Evolutionary conservation across 1,139 yeast genomes (phyloP), one percentile per base, ranked within the genome.

Genomic region (Debaryomyces udenii): DNA sequence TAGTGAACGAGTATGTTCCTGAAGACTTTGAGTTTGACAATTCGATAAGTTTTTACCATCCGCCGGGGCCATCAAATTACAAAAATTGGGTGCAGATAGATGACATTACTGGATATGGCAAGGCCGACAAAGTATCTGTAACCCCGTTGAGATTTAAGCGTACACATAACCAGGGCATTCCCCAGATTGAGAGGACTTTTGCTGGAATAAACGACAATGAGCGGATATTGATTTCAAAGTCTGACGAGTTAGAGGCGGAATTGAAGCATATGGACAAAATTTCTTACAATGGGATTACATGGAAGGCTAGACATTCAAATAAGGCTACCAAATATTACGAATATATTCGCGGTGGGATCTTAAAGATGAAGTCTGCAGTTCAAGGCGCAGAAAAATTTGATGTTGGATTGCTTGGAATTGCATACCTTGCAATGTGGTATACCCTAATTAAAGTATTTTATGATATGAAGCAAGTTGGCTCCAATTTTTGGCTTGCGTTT

Each of bases 351-450:
- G 61, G 69, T 43, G 62, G 78, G 23, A 57, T 76, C 39, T 51
- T 61, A 33, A 80, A 76, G 49, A 61, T 86, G 16, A 59, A 69
- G 40, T 75, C 71, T 39, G 70, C 86, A 48, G 74, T 89, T 41
- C 71, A 74, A 42, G 84, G 87, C 45, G 95, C 98, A 10, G 97
- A 93, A 54, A 80, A 85, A 27, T 88, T 89, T 51, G 99, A 94
- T 62, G 81, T 93, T 35, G 80, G 82, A 10, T 76, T 91, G 46
- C 84, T 94, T 42, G 77, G 89, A 9, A 64, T 83, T 40, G 98
- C 97, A 3, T 94, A 94, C 61, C 53, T 82, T 27, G 96, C 96
- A 39, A 91, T 93, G 97, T 76, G 89, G 76, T 85, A 87, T 64
- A 88, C 96, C 13, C 78, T 93, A 50, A 67, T 81, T 42, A 83